These are phyloP conservation scores for Elsinoe batatas DNA, from an alignment of 2,329 filamentous ascomycete genomes.

Conservation along the genomic window DNA sequence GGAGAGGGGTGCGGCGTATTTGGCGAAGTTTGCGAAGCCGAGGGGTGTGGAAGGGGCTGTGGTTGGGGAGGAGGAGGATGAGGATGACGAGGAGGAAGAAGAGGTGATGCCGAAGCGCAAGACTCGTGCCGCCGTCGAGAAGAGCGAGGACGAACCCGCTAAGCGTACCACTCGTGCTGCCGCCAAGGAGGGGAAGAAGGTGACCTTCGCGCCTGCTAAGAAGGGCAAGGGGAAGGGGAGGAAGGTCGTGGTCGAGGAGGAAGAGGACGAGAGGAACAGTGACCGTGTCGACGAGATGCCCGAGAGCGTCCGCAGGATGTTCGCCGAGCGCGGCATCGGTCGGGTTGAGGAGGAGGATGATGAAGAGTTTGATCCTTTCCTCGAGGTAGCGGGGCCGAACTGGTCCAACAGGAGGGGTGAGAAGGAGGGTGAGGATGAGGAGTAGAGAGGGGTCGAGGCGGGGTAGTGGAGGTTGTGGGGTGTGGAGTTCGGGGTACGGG, in stretches of 20 bases:
- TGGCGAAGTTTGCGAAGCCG: neutral
- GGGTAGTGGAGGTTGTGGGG: no score
- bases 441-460: no score
- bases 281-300: neutral
- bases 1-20: neutral
- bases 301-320: neutral
- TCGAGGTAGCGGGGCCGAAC: no score
- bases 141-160: no score
- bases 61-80: neutral
- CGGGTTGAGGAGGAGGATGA: no score
- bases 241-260: neutral
- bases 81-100: neutral
- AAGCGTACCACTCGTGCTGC: neutral
- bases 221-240: neutral
- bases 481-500: no score
- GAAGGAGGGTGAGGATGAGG: no score
- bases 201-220: neutral
- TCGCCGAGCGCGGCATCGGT: no score
- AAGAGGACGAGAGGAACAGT: neutral
- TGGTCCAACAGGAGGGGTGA: no score
- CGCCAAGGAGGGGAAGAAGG: neutral
- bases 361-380: no score
- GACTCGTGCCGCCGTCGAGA: no score
- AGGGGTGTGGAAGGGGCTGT: neutral
- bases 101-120: neutral